These are phyloP conservation scores for Solanum paucissectum DNA, from an alignment of 257 asterid genomes.

Conservation along the genomic window DNA sequence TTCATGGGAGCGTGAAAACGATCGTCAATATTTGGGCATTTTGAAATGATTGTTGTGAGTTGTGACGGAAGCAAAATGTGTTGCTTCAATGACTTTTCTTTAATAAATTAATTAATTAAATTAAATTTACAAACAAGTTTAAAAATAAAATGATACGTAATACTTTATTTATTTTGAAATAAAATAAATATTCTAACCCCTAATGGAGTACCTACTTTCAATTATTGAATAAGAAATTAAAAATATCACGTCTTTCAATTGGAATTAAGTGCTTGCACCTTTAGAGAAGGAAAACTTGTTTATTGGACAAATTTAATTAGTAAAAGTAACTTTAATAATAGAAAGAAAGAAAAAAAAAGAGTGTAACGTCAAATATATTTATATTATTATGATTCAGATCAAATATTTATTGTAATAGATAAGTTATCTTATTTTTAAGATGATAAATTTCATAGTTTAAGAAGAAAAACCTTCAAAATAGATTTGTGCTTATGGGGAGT, in stretches of 20 bases:
- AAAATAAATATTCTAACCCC: not conserved
- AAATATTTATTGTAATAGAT: not conserved
- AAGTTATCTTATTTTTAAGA: not conserved
- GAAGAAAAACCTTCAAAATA: not conserved
- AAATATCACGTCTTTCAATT: not conserved
- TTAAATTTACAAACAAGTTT: not conserved
- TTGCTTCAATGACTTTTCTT: not conserved
- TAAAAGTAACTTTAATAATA: not conserved
- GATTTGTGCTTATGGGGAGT: not conserved
- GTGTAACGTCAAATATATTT: not conserved
- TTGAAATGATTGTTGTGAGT: not conserved
- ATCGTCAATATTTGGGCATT: not conserved
- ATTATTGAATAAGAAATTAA: not conserved
- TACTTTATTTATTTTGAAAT: not conserved
- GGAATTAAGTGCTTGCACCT: not conserved
- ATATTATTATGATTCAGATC: not conserved
- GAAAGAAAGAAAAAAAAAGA: not conserved
- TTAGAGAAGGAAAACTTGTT: not conserved
- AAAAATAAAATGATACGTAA: not conserved
- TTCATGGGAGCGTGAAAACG: not conserved
- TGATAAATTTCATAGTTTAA: not conserved
- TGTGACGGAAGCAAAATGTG: slow-evolving; percentile 21
- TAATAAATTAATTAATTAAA: not conserved
- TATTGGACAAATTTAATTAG: not conserved
- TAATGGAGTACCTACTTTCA: not conserved